A percentile compares a stretch with the other conserved stretches of the same genome.
phyloP scores from a whole-genome alignment of 495 filamentous ascomycete species.

The Aspergillus incahuasiensis region DNA sequence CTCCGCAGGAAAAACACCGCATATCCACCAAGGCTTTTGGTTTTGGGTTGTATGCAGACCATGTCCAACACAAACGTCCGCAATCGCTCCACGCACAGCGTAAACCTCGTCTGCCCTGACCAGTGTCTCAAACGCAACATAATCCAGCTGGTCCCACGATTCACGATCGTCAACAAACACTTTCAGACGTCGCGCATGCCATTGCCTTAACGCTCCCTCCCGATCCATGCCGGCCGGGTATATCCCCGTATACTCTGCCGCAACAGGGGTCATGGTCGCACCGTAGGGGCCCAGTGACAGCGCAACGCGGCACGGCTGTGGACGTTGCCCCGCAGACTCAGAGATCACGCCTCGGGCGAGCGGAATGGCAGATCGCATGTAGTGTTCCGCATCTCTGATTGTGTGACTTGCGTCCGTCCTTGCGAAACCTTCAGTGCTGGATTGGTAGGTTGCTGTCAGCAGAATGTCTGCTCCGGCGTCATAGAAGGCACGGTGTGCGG shows the following conservation, averaged over 20 bases:
- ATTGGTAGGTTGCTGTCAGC: slow-evolving; percentile 63
- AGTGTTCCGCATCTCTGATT: slow-evolving; percentile 2
- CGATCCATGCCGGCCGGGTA: slow-evolving; percentile 48
- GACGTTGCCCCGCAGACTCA: slow-evolving; percentile 6
- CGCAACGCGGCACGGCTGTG: slow-evolving; percentile 27
- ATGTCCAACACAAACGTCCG: slow-evolving; percentile 16
- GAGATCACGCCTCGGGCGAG: slow-evolving; percentile 19
- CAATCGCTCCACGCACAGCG: slow-evolving; percentile 49
- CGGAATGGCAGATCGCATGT: slow-evolving; percentile 25
- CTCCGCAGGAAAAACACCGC: slow-evolving; percentile 55
- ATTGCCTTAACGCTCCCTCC: slow-evolving; percentile 40
- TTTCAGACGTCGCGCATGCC: slow-evolving; percentile 51
- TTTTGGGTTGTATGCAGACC: slow-evolving; percentile 1
- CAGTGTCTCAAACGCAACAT: slow-evolving; percentile 63
- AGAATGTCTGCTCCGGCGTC: slow-evolving; percentile 53
- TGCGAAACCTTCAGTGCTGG: slow-evolving; percentile 49
- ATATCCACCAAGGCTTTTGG: slow-evolving; percentile 52
- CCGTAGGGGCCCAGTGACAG: slow-evolving; percentile 62
- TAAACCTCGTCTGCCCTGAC: slow-evolving; percentile 53
- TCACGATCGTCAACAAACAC: slow-evolving; percentile 41
- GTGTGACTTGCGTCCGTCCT: slow-evolving; percentile 26
- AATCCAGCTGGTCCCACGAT: slow-evolving; percentile 33
- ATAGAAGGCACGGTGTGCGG: slow-evolving; percentile 51
- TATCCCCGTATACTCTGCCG: slow-evolving; percentile 57
- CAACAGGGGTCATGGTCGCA: slow-evolving; percentile 54